A percentile compares a stretch with the other conserved stretches of the same genome.
These are phyloP conservation scores for Curvularia verruculosa DNA, from an alignment of 2,329 filamentous ascomycete species.

Conservation along the genomic window DNA sequence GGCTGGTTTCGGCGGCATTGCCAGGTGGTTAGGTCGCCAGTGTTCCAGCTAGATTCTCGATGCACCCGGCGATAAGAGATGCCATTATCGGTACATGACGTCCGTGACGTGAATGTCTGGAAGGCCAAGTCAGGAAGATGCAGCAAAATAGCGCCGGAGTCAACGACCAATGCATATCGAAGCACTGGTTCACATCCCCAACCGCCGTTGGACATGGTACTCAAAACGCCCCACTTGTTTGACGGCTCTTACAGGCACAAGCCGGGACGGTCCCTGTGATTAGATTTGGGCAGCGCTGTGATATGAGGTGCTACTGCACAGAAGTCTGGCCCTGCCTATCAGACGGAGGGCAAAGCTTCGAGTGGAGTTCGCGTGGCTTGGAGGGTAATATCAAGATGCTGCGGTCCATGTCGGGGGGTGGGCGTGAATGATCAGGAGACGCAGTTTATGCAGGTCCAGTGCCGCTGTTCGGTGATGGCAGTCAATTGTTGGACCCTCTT, in stretches of 20 bases:
- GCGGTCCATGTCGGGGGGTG: constrained; percentile 24
- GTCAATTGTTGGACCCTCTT: constrained; percentile 23
- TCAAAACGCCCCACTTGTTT: constrained; percentile 24
- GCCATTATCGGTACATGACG: constrained; percentile 3
- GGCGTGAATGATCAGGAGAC: constrained; percentile 29
- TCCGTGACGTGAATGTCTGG: background rate
- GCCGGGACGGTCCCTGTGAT: constrained; percentile 23
- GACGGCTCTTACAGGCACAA: constrained; percentile 29
- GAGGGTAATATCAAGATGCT: constrained; percentile 36
- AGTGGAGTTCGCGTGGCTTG: constrained; percentile 28
- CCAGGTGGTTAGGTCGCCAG: background rate
- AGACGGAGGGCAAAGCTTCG: constrained; percentile 20
- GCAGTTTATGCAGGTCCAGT: constrained; percentile 42
- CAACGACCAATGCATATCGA: constrained; percentile 1
- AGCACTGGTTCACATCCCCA: constrained; percentile 3
- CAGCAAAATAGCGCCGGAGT: constrained; percentile 5
- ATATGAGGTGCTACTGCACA: constrained; percentile 34
- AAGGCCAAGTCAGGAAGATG: constrained; percentile 1
- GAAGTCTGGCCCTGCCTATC: constrained; percentile 31
- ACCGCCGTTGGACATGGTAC: background rate
- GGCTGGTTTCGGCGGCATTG: constrained; percentile 1
- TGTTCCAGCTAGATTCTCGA: constrained; percentile 5
- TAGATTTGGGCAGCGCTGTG: constrained; percentile 33
- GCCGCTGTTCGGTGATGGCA: constrained; percentile 28
- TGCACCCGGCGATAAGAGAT: background rate